Evolutionary conservation across 129 eudicot species (phyloP), one percentile per base, ranked within the genome.

Genomic region (Pseudognaphalium luteoalbum): DNA sequence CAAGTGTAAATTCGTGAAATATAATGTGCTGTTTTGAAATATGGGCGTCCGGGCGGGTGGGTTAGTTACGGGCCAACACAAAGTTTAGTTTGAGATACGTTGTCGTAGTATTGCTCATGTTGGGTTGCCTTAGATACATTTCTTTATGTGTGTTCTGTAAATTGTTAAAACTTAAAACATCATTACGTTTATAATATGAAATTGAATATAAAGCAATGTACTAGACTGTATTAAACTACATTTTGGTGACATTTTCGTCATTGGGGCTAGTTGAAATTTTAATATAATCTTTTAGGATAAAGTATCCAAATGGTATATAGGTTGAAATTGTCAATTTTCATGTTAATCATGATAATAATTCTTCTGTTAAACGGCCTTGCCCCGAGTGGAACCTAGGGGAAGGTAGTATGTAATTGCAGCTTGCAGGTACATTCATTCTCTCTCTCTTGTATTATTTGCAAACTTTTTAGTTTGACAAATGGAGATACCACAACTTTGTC

Each of bases 351-450:
- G 54, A 47, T 47, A 14, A 12, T 47, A 2, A 47, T 12, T 47
- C n/a, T 47, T 47, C 54, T 47, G n/a, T 47, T 47, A 47, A 3
- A 14, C n/a, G 12, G 54, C n/a, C 54, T 47, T 14, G n/a, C n/a
- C 12, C 54, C 4, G n/a, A 17, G 54, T 47, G 3, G 54, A 47
- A 47, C 54, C 54, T 47, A 14, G 54, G n/a, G 54, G 66, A 60
- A 32, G 77, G 60, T 28, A 81, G 69, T 61, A 61, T 61, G 35
- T 12, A 61, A 61, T 61, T 61, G 15, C 34, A 32, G 34, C 3
- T 32, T 32, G 34, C 66, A 61, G 34, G 33, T 61, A 61, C 12
- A 25, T 25, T n/a, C 1, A 20, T 3, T 4, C 35, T 60, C n/a
- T 25, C 12, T 8, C n/a, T 10, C 22, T 8, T 60, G 14, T 59